Evolutionary conservation across 1,284 basidiomycete species (phyloP), one percentile per base, ranked within the genome.

Genomic region (Limonomyces culmigenus): DNA sequence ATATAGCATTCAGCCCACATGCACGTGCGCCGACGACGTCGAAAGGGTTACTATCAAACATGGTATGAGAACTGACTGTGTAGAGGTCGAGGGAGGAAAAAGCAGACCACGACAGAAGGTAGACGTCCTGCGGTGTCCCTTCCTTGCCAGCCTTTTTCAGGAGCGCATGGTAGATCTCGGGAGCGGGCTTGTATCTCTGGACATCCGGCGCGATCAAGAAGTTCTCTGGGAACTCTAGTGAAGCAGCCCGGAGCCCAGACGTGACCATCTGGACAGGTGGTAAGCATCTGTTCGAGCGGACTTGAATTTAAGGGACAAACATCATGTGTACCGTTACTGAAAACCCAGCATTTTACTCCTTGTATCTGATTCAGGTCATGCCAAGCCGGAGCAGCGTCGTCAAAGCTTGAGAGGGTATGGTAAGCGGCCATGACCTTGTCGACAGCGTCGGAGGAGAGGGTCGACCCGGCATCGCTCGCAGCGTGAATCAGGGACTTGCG

Each of bases 11-110:
- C 34, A 55, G 30, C 2, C 54, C 54, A 11, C 42, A 42, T 12
- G 36, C 37, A 19, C 49, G 46, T 8, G 54, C 52, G 11, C 53
- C 54, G n/a, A 47, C 47, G 13, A 55, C 47, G 39, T 56, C 54
- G 39, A 56, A 56, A 8, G 54, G 52, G 38, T 55, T 56, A 19
- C 52, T 55, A 34, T 27, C 8, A n/a, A 8, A n/a, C n/a, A 8
- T 8, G n/a, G 8, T 19, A 31, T 20, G 18, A 16, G 17, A 10
- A 29, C n/a, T 13, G 16, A 8, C 4, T 14, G 13, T 35, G 16
- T 17, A 31, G 5, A 33, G 33, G 23, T 32, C 10, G 16, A 6
- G 16, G 10, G 19, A 27, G 34, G 20, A 5, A 5, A 32, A 17
- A 10, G 14, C 13, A 11, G 15, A 31, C 14, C 11, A 25, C 21